Conservation (phyloP, 1,139 yeast genomes). For the Yamadazyma friedrichii region DNA sequence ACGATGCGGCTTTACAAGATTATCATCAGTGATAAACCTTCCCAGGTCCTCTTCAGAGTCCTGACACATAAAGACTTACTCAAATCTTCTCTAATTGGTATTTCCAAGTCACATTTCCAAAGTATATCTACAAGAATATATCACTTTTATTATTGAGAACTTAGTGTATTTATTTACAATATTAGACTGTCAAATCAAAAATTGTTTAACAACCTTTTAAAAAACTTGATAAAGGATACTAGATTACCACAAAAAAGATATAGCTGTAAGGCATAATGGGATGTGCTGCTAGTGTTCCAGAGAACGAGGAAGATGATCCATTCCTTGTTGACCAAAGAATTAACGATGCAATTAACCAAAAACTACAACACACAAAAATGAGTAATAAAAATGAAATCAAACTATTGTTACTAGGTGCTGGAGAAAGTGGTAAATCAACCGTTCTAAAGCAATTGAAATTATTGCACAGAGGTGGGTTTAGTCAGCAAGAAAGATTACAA, state of each 20-base stretch:
- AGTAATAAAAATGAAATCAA: conserved; percentile 53
- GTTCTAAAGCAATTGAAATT: conserved; percentile 90
- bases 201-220: too few species aligned
- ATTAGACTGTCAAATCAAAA: too few species aligned
- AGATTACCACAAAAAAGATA: too few species aligned
- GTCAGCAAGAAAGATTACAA: conserved; percentile 73
- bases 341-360: conserved; percentile 69
- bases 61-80: too few species aligned
- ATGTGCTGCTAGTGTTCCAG: conserved; percentile 59
- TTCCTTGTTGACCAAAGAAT: conserved; percentile 49
- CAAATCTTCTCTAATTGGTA: too few species aligned
- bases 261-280: too few species aligned
- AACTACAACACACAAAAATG: conserved; percentile 53
- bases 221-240: not conserved
- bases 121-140: too few species aligned
- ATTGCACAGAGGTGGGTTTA: conserved; percentile 83
- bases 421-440: conserved; percentile 95
- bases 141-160: too few species aligned
- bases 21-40: too few species aligned
- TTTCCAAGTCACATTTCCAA: too few species aligned
- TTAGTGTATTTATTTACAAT: too few species aligned
- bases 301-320: conserved; percentile 49
- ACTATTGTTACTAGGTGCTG: conserved; percentile 81
- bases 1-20: conserved; percentile 11
- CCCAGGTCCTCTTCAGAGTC: too few species aligned